Conservation (phyloP, 495 filamentous ascomycete species). For the Zalerion maritima region DNA sequence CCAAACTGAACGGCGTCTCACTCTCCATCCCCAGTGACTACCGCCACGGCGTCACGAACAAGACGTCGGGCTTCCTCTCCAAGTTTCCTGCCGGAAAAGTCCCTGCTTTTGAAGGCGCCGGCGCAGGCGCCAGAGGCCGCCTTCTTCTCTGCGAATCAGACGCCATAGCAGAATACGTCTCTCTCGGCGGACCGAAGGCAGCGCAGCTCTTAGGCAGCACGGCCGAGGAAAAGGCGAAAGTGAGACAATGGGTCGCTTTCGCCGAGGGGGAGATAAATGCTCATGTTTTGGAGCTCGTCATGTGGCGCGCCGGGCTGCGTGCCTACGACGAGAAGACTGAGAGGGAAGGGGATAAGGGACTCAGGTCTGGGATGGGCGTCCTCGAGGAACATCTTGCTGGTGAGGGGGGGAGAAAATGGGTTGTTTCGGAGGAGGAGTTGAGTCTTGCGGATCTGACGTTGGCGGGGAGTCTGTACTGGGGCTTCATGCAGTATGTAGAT, state of each 20-base stretch:
- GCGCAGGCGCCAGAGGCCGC: constrained; percentile 36
- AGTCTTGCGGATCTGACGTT: constrained; percentile 42
- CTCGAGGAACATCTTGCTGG: constrained; percentile 29
- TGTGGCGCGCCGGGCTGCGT: constrained; percentile 18
- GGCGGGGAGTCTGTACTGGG: constrained; percentile 22
- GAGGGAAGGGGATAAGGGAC: constrained; percentile 9
- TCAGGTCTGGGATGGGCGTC: constrained; percentile 22
- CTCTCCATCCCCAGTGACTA: constrained; percentile 27
- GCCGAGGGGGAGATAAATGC: constrained; percentile 29
- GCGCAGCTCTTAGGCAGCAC: constrained; percentile 36
- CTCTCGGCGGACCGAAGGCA: constrained; percentile 35
- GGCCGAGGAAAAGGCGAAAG: constrained; percentile 28
- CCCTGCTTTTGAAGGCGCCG: constrained; percentile 39
- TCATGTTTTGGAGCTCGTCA: constrained; percentile 16
- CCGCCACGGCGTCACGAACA: constrained; percentile 29
- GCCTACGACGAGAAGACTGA: constrained; percentile 24
- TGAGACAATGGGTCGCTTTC: constrained; percentile 37
- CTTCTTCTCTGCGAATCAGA: constrained; percentile 34
- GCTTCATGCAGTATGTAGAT: constrained; percentile 30
- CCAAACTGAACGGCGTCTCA: constrained; percentile 37
- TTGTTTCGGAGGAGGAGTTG: constrained; percentile 29
- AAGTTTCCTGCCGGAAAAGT: constrained; percentile 51
- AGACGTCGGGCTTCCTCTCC: constrained; percentile 34
- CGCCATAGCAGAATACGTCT: constrained; percentile 41
- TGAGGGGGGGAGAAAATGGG: constrained; percentile 25